Evolutionary conservation across 2,329 filamentous ascomycete species (phyloP).

Genomic region (Ophiostoma angusticollis): DNA sequence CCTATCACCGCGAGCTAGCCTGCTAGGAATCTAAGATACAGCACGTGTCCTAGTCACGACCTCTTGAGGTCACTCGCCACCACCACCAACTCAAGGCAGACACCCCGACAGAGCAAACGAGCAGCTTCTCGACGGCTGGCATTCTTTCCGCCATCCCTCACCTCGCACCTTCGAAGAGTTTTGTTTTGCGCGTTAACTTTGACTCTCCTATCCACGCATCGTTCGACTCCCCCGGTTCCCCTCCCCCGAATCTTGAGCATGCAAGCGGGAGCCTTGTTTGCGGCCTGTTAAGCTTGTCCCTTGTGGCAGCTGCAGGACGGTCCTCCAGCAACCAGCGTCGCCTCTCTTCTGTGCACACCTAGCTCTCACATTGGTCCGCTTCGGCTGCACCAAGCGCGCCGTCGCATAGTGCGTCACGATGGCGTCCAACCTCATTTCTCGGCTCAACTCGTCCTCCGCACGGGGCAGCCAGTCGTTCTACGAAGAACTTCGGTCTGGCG

Average conservation of each 20-base stretch:
- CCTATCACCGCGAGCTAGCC: too few relatives aligned
- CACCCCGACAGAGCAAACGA: constrained; percentile 6
- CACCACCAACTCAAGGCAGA: constrained; percentile 6
- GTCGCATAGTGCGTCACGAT: constrained; percentile 19
- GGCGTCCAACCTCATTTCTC: constrained; percentile 36
- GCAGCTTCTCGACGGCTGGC: background rate
- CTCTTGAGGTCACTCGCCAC: constrained; percentile 6
- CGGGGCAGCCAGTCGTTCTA: constrained; percentile 34
- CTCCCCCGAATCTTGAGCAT: background rate
- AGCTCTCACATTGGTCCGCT: background rate
- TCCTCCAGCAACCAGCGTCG: background rate
- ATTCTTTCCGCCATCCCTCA: background rate
- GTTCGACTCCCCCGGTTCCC: too few relatives aligned
- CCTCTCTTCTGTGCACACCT: background rate
- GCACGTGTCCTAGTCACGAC: background rate
- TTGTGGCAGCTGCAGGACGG: constrained; percentile 2
- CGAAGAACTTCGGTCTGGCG: constrained; percentile 32
- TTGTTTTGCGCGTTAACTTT: too few relatives aligned
- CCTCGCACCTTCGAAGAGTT: too few relatives aligned
- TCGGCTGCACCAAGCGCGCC: background rate
- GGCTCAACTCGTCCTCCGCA: constrained; percentile 24
- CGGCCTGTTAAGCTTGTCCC: constrained; percentile 5
- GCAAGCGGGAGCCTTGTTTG: background rate
- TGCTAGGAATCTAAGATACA: too few relatives aligned
- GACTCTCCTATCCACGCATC: too few relatives aligned